Conservation (phyloP, 768 basidiomycete species). For the Termitomyces sp. region DNA sequence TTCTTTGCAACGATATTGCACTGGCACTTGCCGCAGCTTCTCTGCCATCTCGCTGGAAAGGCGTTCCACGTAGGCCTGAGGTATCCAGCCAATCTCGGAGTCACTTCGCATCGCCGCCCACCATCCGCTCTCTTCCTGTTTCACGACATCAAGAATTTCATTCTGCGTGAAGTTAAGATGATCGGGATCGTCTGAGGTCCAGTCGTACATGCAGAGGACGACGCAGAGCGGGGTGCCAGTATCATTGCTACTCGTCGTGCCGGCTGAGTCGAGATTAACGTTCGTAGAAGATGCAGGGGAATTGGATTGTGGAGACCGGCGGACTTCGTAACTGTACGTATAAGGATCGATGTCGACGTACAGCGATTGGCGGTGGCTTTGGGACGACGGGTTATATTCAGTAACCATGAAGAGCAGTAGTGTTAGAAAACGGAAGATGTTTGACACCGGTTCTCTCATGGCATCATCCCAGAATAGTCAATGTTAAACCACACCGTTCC, state of each 20-base stretch:
- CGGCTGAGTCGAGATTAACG: slow-evolving; percentile 22
- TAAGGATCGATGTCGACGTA: slow-evolving; percentile 33
- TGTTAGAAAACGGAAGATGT: background rate
- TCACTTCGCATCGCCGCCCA: slow-evolving; percentile 65
- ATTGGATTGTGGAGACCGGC: slow-evolving; percentile 24
- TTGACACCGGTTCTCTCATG: background rate
- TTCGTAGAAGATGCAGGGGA: slow-evolving; percentile 29
- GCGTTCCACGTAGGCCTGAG: slow-evolving; percentile 59
- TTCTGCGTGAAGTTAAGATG: slow-evolving; percentile 59
- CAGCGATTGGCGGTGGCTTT: slow-evolving; percentile 31
- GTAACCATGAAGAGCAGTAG: slow-evolving; percentile 4
- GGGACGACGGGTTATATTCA: slow-evolving; percentile 28
- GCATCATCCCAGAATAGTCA: slow-evolving; percentile 7
- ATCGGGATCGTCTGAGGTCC: slow-evolving; percentile 51
- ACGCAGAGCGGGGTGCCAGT: slow-evolving; percentile 35
- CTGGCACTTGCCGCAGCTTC: slow-evolving; percentile 35
- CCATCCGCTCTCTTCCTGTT: slow-evolving; percentile 71
- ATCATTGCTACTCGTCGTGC: slow-evolving; percentile 21
- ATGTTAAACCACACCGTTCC: background rate
- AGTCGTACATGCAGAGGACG: slow-evolving; percentile 66
- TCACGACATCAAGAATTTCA: slow-evolving; percentile 64
- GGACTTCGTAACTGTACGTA: slow-evolving; percentile 22
- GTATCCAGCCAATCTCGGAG: slow-evolving; percentile 70
- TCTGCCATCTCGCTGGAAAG: slow-evolving; percentile 48
- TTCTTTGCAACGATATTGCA: slow-evolving; percentile 39